phyloP scores from a whole-genome alignment of 192 early-diverging fungal genomes.

The Rhizoclosmatium sp. region DNA sequence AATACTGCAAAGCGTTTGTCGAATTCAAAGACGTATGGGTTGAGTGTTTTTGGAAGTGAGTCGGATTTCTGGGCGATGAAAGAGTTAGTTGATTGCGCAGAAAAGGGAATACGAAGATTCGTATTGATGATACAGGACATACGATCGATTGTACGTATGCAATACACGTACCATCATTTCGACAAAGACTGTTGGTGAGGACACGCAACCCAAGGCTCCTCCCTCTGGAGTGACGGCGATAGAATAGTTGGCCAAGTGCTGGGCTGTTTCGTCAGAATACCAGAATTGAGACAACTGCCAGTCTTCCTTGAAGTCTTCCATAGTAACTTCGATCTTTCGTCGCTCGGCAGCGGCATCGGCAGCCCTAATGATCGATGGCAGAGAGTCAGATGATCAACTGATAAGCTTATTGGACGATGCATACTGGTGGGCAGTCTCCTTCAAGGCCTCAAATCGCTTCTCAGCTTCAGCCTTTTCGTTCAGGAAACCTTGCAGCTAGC shows the following conservation, averaged over 20 bases:
- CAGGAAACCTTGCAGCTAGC: conserved; percentile 67
- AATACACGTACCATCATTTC: conserved; percentile 60
- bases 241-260: conserved; percentile 56
- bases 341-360: conserved; percentile 45
- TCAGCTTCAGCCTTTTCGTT: conserved; percentile 70
- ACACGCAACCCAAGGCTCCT: conserved; percentile 63
- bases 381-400: conserved; percentile 42
- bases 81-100: not conserved
- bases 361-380: conserved; percentile 1
- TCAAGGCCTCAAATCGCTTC: conserved; percentile 67
- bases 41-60: conserved; percentile 46
- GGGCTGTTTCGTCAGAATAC: conserved; percentile 62
- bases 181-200: conserved; percentile 70
- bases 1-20: conserved; percentile 79
- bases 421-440: conserved; percentile 14
- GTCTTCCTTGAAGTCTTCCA: conserved; percentile 79
- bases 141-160: not conserved
- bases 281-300: conserved; percentile 68
- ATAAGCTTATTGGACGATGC: conserved; percentile 32
- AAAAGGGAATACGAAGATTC: not conserved
- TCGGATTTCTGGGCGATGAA: conserved; percentile 32
- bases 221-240: conserved; percentile 50
- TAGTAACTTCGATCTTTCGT: conserved; percentile 47
- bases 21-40: conserved; percentile 71
- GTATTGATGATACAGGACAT: not conserved